These are phyloP conservation scores for Meredithiella fracta DNA, from an alignment of 2,329 filamentous ascomycete species.

Conservation along the genomic window DNA sequence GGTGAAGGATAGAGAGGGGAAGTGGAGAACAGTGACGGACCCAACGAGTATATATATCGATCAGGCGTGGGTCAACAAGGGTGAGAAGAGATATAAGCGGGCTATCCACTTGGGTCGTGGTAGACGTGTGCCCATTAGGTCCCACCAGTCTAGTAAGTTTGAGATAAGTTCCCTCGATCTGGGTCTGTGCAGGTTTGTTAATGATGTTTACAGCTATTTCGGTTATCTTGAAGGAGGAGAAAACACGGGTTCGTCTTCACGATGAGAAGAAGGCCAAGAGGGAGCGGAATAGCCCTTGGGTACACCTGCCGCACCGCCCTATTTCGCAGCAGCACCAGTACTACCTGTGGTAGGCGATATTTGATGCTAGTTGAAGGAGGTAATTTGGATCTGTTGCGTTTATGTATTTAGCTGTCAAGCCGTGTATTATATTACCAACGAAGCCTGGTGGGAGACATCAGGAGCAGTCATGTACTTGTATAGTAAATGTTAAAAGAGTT, in stretches of 20 bases:
- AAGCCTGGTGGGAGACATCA: neutral
- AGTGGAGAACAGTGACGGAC: slow-evolving; percentile 53
- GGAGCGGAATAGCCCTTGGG: slow-evolving; percentile 63
- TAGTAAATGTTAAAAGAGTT: neutral
- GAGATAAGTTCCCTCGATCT: neutral
- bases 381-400: neutral
- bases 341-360: slow-evolving; percentile 59
- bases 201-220: slow-evolving; percentile 45
- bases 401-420: neutral
- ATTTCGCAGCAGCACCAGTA: slow-evolving; percentile 75
- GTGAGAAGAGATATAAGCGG: slow-evolving; percentile 39
- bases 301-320: slow-evolving; percentile 71
- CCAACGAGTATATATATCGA: slow-evolving; percentile 76
- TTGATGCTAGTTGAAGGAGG: neutral
- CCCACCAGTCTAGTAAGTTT: slow-evolving; percentile 58
- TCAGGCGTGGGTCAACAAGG: slow-evolving; percentile 81
- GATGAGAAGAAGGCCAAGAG: slow-evolving; percentile 64
- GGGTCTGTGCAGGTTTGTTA: neutral
- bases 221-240: slow-evolving; percentile 81
- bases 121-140: slow-evolving; percentile 47
- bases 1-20: slow-evolving; percentile 61
- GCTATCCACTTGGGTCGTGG: slow-evolving; percentile 64
- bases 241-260: slow-evolving; percentile 66
- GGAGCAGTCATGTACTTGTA: neutral
- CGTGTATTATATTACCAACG: slow-evolving; percentile 9